Evolutionary conservation across 2,329 filamentous ascomycete genomes (phyloP), one percentile per base, ranked within the genome.

Genomic region (Daldinia sp.): DNA sequence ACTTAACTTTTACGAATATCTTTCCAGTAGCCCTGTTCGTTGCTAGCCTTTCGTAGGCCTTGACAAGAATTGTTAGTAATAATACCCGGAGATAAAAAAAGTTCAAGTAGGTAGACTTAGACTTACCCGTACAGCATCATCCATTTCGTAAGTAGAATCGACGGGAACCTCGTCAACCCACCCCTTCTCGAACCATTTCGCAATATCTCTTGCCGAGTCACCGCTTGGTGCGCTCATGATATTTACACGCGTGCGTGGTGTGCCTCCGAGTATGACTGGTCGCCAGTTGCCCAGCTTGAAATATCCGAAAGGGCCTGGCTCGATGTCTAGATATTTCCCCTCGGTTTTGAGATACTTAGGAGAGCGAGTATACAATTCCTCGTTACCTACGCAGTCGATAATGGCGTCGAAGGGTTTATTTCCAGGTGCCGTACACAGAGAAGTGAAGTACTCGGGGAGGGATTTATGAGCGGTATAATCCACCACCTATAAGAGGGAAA

Each of bases 251-350:
- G 47, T 23, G 15, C 47, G 27, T 21, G 47, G 47, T 19, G 47
- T 49, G 8, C 47, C 47, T 21, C 68, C 69, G 13, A 72, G 61
- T 3, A 68, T 27, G 13, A 64, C 60, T 9, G 67, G 68, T 56
- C 63, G 63, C 43, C 58, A 56, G 9, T 62, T 68, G 37, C 55
- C 59, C 17, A 34, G 8, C 53, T 67, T 68, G 39, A 71, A 64
- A 51, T 53, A 35, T 5, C 58, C 45, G 43, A 71, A 43, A 19
- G 61, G 54, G n/a, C 71, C 54, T 41, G 29, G 68, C 15, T 58
- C 70, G 39, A 73, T 71, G 32, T 45, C 68, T 15, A 71, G 41
- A 50, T 64, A 72, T 15, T 54, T 68, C 4, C 70, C 70, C 39
- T 43, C 21, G 2, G 39, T 11, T 43, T 43, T 25, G 5, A 43